Percentiles rank a stretch among this genome's conserved stretches.
phyloP scores from a whole-genome alignment of 345 rosid genomes.

The Balakata baccata region DNA sequence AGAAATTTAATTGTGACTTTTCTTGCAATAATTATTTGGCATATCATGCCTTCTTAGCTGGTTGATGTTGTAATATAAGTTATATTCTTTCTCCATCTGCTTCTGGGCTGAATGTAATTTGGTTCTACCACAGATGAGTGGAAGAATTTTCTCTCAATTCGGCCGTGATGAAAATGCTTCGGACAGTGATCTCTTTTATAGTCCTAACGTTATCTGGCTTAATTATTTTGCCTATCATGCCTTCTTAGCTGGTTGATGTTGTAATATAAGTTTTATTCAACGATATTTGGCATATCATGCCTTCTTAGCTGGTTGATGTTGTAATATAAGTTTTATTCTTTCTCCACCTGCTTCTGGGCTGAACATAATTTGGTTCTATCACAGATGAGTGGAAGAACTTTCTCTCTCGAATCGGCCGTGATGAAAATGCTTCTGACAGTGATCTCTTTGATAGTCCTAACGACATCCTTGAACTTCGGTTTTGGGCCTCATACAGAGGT shows the following conservation, averaged over 20 bases:
- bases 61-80: background rate
- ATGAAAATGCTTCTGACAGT: conserved; percentile 74
- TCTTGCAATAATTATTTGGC: background rate
- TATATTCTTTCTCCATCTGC: conserved; percentile 9
- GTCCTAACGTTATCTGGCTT: conserved; percentile 56
- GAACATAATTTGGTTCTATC: conserved; percentile 19
- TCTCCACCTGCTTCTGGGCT: conserved; percentile 4
- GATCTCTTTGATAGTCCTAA: conserved; percentile 64
- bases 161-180: conserved; percentile 92
- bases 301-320: background rate
- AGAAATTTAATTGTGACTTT: background rate
- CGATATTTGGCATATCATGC: too few relatives aligned
- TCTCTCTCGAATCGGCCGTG: conserved; percentile 94
- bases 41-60: background rate
- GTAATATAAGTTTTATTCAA: too few relatives aligned
- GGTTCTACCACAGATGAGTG: conserved; percentile 73
- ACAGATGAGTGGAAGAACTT: conserved; percentile 98
- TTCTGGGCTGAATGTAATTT: conserved; percentile 9
- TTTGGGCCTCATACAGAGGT: conserved; percentile 99
- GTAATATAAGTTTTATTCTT: background rate
- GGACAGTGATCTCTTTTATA: conserved; percentile 69
- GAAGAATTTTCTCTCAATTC: conserved; percentile 92
- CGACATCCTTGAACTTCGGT: conserved; percentile 91
- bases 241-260: too few relatives aligned
- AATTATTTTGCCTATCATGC: too few relatives aligned